Evolutionary conservation across 176 grass and related monocot species (phyloP), one percentile per base, ranked within the genome.

Genomic region (Oryza meyeriana): DNA sequence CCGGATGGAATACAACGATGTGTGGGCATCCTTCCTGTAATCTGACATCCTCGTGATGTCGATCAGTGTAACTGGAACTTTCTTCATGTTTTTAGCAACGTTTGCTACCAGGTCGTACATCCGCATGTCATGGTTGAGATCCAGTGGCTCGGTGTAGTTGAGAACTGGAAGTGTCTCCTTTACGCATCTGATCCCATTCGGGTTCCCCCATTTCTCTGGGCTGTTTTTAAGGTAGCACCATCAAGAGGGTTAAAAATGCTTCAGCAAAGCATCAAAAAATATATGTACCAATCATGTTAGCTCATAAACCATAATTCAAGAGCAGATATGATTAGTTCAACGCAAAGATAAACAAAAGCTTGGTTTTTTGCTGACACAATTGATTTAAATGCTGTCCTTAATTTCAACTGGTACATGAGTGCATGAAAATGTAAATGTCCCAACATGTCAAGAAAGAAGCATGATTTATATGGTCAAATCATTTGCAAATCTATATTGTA

Each of bases 11-110:
- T 95, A 90, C 14, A 99, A 17, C 0, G 72, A 83, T 9, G 96
- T 93, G 82, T 99, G 96, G 12, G 93, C 96, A 5, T 95, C 96
- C 88, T 98, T 98, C 84, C 96, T 77, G 82, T 87, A 92, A 67
- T 91, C 87, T 11, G 96, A 99, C 93, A 99, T 88, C 67, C 61
- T 88, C 0, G 96, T 99, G 80, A 99, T 93, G 85, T 99, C 89
- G 39, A 99, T 83, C 79, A 95, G 62, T 1, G 79, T 66, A 0
- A 93, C 81, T 0, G 96, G 89, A 61, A 93, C 87, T 12, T 72
- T 85, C 57, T 84, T 62, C 87, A 88, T 93, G 52, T 87, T 91
- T 6, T 65, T 63, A 13, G 82, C 85, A 73, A 50, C 64, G 3
- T 70, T 87, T 9, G 63, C 77, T 1, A 87, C 96, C 64, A 87